Percentiles rank a stretch among this genome's conserved stretches.
Evolutionary conservation across 2,329 filamentous ascomycete species (phyloP).

Genomic region (Claviceps humidiphila): DNA sequence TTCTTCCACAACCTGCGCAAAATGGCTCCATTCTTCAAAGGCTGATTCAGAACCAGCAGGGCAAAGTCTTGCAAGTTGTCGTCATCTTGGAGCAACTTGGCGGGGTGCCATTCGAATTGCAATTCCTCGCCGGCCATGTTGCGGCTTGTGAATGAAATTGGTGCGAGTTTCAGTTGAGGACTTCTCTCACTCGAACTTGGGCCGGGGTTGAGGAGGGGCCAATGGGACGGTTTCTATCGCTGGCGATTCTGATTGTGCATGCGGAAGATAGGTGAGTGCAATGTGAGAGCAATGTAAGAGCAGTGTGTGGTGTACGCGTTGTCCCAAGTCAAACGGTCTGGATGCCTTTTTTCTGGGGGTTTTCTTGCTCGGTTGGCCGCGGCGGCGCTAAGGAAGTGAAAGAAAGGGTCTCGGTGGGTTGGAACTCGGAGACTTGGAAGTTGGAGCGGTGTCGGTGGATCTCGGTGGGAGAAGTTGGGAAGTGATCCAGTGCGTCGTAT

Average conservation of each 20-base stretch:
- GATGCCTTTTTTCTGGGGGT: background rate
- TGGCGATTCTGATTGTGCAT: too few species aligned
- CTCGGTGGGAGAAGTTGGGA: background rate
- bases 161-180: too few species aligned
- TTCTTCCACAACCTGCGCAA: constrained; percentile 37
- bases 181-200: too few species aligned
- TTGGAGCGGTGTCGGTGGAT: background rate
- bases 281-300: too few species aligned
- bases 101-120: constrained; percentile 26
- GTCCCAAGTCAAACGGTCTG: background rate
- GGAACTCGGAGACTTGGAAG: background rate
- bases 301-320: background rate
- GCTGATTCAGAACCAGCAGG: constrained; percentile 40
- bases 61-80: constrained; percentile 24
- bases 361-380: background rate
- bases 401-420: background rate
- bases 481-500: too few species aligned
- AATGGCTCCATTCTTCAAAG: constrained; percentile 30
- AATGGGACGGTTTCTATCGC: too few species aligned
- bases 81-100: constrained; percentile 22
- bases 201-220: too few species aligned
- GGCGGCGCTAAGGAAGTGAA: background rate
- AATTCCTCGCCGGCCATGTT: constrained; percentile 16
- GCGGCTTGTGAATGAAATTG: background rate
- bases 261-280: too few species aligned